Percentiles rank a stretch among this genome's conserved stretches.
Evolutionary conservation across 2,329 filamentous ascomycete genomes (phyloP).

Genomic region (Colletotrichum siamense): DNA sequence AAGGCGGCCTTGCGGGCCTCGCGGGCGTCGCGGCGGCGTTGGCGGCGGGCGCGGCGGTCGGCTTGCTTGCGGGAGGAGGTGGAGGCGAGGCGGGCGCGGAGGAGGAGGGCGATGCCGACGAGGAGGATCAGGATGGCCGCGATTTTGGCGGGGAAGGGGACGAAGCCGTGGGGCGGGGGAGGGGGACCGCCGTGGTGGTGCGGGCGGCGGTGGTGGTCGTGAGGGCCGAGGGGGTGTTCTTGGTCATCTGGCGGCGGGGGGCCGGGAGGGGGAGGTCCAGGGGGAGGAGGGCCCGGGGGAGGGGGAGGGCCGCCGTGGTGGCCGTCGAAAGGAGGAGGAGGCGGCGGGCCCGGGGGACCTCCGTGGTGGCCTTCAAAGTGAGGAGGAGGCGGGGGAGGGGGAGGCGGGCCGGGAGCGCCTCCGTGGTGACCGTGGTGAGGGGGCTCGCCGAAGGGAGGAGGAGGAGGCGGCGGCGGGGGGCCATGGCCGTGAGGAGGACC

Average conservation of each 20-base stretch:
- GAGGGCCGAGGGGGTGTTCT: not conserved
- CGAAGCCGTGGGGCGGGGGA: constrained; percentile 7
- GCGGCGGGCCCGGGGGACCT: not conserved
- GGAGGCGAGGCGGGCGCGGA: constrained; percentile 25
- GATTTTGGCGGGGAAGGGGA: constrained; percentile 30
- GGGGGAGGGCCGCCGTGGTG: too few relatives aligned
- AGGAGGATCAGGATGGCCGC: constrained; percentile 28
- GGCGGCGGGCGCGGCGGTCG: constrained; percentile 28
- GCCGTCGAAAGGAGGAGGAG: not conserved
- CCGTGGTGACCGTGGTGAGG: not conserved
- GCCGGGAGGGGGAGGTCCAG: not conserved
- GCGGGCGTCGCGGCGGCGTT: constrained; percentile 25
- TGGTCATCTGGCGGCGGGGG: not conserved
- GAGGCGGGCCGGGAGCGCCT: not conserved
- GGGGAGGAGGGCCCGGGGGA: not conserved
- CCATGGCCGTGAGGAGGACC: not conserved
- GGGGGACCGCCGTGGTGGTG: not conserved
- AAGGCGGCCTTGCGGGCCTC: constrained; percentile 28
- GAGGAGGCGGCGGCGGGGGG: not conserved
- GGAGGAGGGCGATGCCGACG: constrained; percentile 26
- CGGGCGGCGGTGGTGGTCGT: not conserved
- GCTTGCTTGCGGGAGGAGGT: constrained; percentile 13
- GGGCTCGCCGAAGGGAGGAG: not conserved
- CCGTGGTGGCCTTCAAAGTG: not conserved
- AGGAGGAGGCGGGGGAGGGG: not conserved